Evolutionary conservation across 306 rosid genomes (phyloP), one percentile per base, ranked within the genome.

Genomic region (Mucuna pruriens): DNA sequence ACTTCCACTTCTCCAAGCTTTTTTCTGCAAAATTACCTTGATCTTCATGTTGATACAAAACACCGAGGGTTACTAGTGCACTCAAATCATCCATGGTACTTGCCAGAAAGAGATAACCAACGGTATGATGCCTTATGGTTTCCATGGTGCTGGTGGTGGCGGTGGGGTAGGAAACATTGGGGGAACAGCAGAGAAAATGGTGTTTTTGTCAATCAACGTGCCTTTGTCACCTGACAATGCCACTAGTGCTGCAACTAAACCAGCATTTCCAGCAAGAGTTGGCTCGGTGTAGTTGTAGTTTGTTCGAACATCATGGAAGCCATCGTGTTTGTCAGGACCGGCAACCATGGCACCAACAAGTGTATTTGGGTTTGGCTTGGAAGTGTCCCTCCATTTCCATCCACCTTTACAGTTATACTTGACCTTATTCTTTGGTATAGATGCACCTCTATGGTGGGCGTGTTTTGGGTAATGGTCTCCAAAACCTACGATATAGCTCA

Each of bases 91-190:
- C 75, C 57, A 71, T 66, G 89, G 88, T 52, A 85, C 87, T 76
- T 73, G 75, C 22, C 61, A 61, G 80, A 31, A 78, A 46, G 77
- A 74, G 52, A 34, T 17, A 57, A 45, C 5, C 2, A 54, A 71
- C 26, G 15, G 48, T 31, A 20, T 13, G 20, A 54, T 23, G 38
- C 55, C 80, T 89, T 87, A 95, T 54, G 98, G 98, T 82, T 88
- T 95, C 98, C 98, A 95, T 33, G 98, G 98, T 31, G 98, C 95
- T 44, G 98, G 98, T 65, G 98, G 98, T n/a, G 98, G 98, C 3
- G 98, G 98, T 1, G 98, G 98, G 49, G 97, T 95, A 26, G 98
- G 98, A 74, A 95, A 95, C 98, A 95, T 92, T 1, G 98, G 98
- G 10, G 98, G 98, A 84, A 95, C 92, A 13, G 98, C 95, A 4